Evolutionary conservation across 148 eudicot genomes (phyloP), one percentile per base, ranked within the genome.

Genomic region (Rhododendron mucronatum): DNA sequence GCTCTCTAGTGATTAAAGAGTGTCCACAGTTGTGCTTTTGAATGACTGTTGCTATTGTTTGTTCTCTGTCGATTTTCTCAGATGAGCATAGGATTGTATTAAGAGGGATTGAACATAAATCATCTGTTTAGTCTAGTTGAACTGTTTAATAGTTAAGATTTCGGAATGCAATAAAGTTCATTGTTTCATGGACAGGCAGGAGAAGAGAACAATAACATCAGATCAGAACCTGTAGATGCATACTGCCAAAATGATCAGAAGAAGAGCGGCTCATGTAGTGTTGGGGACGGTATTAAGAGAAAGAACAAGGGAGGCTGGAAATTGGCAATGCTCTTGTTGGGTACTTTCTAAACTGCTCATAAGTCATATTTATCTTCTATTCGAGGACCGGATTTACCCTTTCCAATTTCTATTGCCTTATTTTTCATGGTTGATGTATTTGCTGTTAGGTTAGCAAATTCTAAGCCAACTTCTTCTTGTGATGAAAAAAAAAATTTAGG

Each of bases 271-370:
- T 71, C 50, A 78, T 83, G 79, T 11, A 76, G 11, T 20, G 48
- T 83, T 47, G 83, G 59, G 5, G 47, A 28, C 23, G 35, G 67
- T 26, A 41, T 63, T 28, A 82, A 61, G 48, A 86, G 65, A 84
- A 90, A 89, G 78, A 48, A 47, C 37, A 77, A n/a, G 30, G 98
- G 97, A 53, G 97, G 97, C 37, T 92, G 97, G 95, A 88, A 20
- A 78, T 89, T 80, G 55, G 96, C 95, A 45, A 59, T 86, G 63
- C 21, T 94, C 45, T 80, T 94, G 61, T 89, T 95, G n/a, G 96
- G 98, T 95, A 93, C 45, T 20, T 47, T n/a, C n/a, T 61, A 1
- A 50, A 47, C 12, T 10, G 50, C 50, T 9, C 9, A 47, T 47
- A 47, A 47, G 50, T 47, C 50, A 47, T 41, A 41, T 47, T 47